Conservation (phyloP, 23 red algal genomes). For the Gracilaria gracilis region DNA sequence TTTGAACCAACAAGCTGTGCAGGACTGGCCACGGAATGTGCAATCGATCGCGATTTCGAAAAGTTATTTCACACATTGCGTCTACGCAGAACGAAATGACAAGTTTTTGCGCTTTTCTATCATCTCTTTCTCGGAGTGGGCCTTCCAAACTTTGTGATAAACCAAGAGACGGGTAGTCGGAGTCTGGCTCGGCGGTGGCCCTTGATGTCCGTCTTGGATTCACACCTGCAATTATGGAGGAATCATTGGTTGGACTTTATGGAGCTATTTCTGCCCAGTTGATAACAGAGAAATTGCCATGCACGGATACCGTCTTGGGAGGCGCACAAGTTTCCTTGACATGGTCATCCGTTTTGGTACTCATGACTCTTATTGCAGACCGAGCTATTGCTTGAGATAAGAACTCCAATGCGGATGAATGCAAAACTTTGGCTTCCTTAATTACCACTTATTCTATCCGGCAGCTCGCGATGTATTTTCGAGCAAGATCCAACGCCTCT, state of each 20-base stretch:
- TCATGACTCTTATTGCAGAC: conserved; percentile 47
- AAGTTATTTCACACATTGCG: conserved; percentile 72
- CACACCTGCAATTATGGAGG: conserved; percentile 45
- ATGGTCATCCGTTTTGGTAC: conserved; percentile 13
- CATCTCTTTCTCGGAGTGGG: conserved; percentile 56
- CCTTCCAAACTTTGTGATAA: conserved; percentile 51
- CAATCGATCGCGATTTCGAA: conserved; percentile 83
- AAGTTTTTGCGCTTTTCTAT: conserved; percentile 62
- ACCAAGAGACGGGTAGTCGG: conserved; percentile 39
- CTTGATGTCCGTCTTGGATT: neutral
- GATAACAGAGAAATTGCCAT: conserved; percentile 22
- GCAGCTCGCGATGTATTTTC: conserved; percentile 77
- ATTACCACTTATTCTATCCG: conserved; percentile 80
- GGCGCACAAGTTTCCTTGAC: conserved; percentile 5
- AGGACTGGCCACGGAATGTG: conserved; percentile 78
- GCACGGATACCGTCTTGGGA: neutral
- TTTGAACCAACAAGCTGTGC: conserved; percentile 68
- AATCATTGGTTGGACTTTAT: conserved; percentile 53
- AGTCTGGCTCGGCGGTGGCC: conserved; percentile 29
- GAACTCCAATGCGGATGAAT: conserved; percentile 57
- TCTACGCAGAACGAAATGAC: conserved; percentile 86
- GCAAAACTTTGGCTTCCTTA: conserved; percentile 79
- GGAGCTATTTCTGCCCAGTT: conserved; percentile 63
- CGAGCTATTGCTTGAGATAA: conserved; percentile 50
- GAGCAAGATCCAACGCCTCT: conserved; percentile 81